Evolutionary conservation across 2,329 filamentous ascomycete genomes (phyloP), one percentile per base, ranked within the genome.

Genomic region (Cytospora piceicola): DNA sequence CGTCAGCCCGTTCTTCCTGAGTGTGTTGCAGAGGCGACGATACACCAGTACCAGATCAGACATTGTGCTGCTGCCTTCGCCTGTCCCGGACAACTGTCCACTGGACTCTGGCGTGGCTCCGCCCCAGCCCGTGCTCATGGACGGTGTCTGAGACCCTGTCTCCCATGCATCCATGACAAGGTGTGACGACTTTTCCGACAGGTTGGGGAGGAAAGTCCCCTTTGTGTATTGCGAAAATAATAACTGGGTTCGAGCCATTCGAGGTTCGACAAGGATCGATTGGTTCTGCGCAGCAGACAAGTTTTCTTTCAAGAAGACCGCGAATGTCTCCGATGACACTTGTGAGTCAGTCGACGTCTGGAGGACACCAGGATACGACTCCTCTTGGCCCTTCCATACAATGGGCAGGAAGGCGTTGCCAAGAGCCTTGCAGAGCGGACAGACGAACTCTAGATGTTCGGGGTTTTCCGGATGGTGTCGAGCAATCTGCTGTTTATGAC

Each of bases 361-460:
- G 46, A 97, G 79, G n/a, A 87, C 83, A 4, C 91, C 90, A 0
- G 92, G 89, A 68, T 94, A 93, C 1, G 88, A 87, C 74, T 97
- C 92, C 71, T 96, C 92, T 73, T 96, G 90, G 30, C 91, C 91
- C 75, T 94, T 96, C 95, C 95, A 99, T 46, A 96, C 89, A 68
- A 99, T 93, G 0, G 96, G 96, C 46, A 99, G 77, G 78, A 99
- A 99, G 0, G 92, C 87, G 74, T 99, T 99, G 3, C 95, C 95
- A 0, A 99, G 83, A 4, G 95, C 96, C 77, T 99, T 99, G 81
- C 95, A 99, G 0, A 99, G 83, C 1, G 95, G 95, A 71, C 95
- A 99, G 63, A 98, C 91, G 75, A 99, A 99, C 72, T 99, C 95
- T 69, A 96, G 91, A 53, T 86, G 82, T 24, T 85, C 82, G 2